Evolutionary conservation across 2,329 filamentous ascomycete genomes (phyloP).

Genomic region (Phaeomoniella chlamydospora): DNA sequence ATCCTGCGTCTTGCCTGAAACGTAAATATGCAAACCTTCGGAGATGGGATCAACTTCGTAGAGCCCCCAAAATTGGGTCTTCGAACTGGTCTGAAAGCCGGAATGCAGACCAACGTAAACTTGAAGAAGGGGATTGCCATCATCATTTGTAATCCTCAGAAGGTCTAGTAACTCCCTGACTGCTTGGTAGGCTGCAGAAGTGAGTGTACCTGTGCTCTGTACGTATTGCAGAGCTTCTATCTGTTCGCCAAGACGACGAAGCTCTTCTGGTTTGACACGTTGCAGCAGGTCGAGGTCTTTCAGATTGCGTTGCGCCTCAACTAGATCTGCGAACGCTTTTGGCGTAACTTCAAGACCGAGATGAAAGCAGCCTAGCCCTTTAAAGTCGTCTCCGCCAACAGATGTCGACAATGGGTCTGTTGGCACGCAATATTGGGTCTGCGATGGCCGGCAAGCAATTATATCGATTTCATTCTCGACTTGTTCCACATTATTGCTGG

Average conservation of each 20-base stretch:
- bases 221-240: no score
- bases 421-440: slow-evolving; percentile 10
- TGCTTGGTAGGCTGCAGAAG: slow-evolving; percentile 8
- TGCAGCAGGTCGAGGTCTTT: slow-evolving; percentile 26
- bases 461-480: slow-evolving; percentile 15
- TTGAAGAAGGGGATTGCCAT: slow-evolving; percentile 13
- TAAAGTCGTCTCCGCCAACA: slow-evolving; percentile 20
- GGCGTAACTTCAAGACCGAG: slow-evolving; percentile 26
- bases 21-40: slow-evolving; percentile 22
- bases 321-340: slow-evolving; percentile 27
- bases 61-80: slow-evolving; percentile 26
- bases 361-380: slow-evolving; percentile 30
- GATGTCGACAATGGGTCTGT: slow-evolving; percentile 25
- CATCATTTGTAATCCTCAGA: slow-evolving; percentile 13
- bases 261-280: slow-evolving; percentile 17
- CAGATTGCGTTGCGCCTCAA: slow-evolving; percentile 28
- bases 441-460: slow-evolving; percentile 10
- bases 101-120: slow-evolving; percentile 24
- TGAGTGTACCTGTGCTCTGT: slow-evolving; percentile 16
- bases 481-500: slow-evolving; percentile 2
- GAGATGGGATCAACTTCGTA: slow-evolving; percentile 20
- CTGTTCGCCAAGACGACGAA: slow-evolving; percentile 19
- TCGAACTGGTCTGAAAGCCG: slow-evolving; percentile 20
- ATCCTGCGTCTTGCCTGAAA: slow-evolving; percentile 29
- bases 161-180: slow-evolving; percentile 15